A percentile compares a stretch with the other conserved stretches of the same genome.
These are phyloP conservation scores for Melastoma candidum DNA, from an alignment of 441 rosid genomes.

Conservation along the genomic window DNA sequence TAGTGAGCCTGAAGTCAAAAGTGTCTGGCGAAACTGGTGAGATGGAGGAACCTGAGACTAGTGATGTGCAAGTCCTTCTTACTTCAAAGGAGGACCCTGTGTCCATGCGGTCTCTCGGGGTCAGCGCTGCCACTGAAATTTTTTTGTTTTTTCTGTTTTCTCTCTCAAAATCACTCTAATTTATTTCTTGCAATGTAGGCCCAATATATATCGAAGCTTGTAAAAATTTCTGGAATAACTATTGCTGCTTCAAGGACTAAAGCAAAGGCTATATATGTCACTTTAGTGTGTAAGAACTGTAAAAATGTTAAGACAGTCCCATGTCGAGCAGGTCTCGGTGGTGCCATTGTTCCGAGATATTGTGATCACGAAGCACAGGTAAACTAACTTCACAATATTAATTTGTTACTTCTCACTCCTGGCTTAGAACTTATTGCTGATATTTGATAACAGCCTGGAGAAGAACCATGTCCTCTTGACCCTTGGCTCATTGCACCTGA, in stretches of 20 bases:
- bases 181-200: slow-evolving; percentile 34
- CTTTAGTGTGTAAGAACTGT: slow-evolving; percentile 84
- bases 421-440: slow-evolving; percentile 5
- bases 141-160: no score
- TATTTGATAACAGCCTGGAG: slow-evolving; percentile 48
- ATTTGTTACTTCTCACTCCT: not conserved
- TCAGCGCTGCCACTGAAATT: slow-evolving; percentile 5
- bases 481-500: slow-evolving; percentile 98
- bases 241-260: slow-evolving; percentile 93
- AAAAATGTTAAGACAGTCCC: slow-evolving; percentile 60
- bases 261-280: slow-evolving; percentile 89
- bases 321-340: slow-evolving; percentile 95
- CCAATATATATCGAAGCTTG: slow-evolving; percentile 73
- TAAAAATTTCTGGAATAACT: slow-evolving; percentile 84
- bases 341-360: slow-evolving; percentile 92
- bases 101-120: slow-evolving; percentile 82
- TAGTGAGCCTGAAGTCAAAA: slow-evolving; percentile 66
- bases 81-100: slow-evolving; percentile 76
- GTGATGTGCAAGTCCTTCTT: slow-evolving; percentile 71
- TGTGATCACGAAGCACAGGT: slow-evolving; percentile 95
- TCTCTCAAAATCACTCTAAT: no score
- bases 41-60: slow-evolving; percentile 61
- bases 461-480: slow-evolving; percentile 89
- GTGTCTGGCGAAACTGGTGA: slow-evolving; percentile 69
- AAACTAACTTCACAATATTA: slow-evolving; percentile 1